Evolutionary conservation across 352 stramenopile species (phyloP).

Genomic region (Pythium inflatum): DNA sequence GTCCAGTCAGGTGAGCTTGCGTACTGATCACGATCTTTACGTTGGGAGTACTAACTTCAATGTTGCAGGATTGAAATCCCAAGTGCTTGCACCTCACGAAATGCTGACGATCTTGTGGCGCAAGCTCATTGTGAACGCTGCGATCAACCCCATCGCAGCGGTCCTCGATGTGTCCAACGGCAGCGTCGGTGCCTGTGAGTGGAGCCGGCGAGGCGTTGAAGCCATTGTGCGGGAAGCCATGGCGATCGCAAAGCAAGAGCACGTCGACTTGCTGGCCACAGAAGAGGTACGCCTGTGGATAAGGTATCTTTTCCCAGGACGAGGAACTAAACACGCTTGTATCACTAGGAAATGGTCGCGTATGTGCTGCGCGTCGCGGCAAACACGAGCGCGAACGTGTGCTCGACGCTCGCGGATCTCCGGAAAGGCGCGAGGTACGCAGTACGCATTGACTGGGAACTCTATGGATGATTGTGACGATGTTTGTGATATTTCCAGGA

Average conservation of each 20-base stretch:
- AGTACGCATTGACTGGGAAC: not conserved
- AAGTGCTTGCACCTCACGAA: constrained; percentile 41
- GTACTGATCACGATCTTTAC: not conserved
- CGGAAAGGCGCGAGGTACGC: constrained; percentile 54
- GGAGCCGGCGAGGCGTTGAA: constrained; percentile 48
- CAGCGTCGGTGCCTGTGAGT: constrained; percentile 48
- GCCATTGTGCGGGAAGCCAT: constrained; percentile 63
- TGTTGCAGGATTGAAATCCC: constrained; percentile 44
- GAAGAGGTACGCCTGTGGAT: constrained; percentile 32
- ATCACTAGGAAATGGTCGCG: constrained; percentile 65
- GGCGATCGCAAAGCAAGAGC: constrained; percentile 49
- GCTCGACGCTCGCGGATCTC: constrained; percentile 78
- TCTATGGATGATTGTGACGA: not conserved
- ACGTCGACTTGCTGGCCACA: constrained; percentile 47
- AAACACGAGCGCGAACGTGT: constrained; percentile 65
- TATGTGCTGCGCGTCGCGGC: constrained; percentile 56
- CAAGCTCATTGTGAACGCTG: constrained; percentile 83
- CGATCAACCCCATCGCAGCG: constrained; percentile 75
- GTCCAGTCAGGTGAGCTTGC: constrained; percentile 42
- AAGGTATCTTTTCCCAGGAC: too few species aligned
- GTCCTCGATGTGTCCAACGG: constrained; percentile 62
- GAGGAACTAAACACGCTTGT: too few species aligned
- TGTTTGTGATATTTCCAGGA: constrained; percentile 39
- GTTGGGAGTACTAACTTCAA: too few species aligned
- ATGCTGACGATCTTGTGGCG: constrained; percentile 76